Percentiles rank a stretch among this genome's conserved stretches.
These are phyloP conservation scores for Bretziella fagacearum DNA, from an alignment of 2,329 filamentous ascomycete species.

Conservation along the genomic window DNA sequence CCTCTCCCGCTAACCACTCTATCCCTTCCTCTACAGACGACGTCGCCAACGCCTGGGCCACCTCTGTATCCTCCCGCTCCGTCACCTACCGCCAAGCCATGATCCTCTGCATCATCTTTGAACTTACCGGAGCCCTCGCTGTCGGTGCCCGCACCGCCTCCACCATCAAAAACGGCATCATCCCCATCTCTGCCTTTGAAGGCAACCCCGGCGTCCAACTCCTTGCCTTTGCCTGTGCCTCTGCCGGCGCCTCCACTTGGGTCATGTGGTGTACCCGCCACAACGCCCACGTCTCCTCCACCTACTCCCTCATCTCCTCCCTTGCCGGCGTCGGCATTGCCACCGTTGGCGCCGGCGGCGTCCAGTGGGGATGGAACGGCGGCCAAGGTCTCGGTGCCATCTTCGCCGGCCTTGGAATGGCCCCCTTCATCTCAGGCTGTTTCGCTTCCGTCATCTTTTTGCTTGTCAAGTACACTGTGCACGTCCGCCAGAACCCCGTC, in stretches of 20 bases:
- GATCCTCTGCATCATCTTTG: slow-evolving; percentile 48
- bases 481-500: slow-evolving; percentile 53
- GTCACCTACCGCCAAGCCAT: slow-evolving; percentile 54
- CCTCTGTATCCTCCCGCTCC: slow-evolving; percentile 64
- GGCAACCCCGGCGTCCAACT: slow-evolving; percentile 49
- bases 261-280: slow-evolving; percentile 66
- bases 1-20: background rate
- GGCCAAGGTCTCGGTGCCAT: slow-evolving; percentile 56
- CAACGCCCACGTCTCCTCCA: slow-evolving; percentile 57
- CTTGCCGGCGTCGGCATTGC: slow-evolving; percentile 54
- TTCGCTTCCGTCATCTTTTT: slow-evolving; percentile 54
- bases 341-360: slow-evolving; percentile 40
- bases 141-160: slow-evolving; percentile 54
- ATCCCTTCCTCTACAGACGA: slow-evolving; percentile 37
- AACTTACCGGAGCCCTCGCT: slow-evolving; percentile 48
- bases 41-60: slow-evolving; percentile 73
- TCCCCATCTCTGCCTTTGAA: slow-evolving; percentile 40
- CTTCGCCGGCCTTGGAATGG: slow-evolving; percentile 55
- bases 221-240: slow-evolving; percentile 47
- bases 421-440: slow-evolving; percentile 46
- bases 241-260: slow-evolving; percentile 50
- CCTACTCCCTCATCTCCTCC: slow-evolving; percentile 53
- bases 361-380: slow-evolving; percentile 53
- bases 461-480: slow-evolving; percentile 56
- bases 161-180: slow-evolving; percentile 68